Conservation (phyloP, 2,329 filamentous ascomycete genomes). For the Ceratocystis variospora region DNA sequence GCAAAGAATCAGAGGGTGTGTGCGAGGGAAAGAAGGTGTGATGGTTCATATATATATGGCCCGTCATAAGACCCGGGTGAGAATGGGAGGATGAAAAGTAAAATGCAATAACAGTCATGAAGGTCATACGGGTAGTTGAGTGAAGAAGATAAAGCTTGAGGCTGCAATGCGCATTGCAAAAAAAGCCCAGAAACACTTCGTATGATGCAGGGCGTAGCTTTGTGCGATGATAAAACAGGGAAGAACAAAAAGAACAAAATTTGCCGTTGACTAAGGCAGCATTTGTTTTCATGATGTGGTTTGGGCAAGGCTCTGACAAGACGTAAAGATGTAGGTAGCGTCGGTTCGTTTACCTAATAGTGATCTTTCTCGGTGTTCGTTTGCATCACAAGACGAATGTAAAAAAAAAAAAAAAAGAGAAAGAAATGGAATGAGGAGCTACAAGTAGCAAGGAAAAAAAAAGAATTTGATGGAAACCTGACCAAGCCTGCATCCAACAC, state of each 20-base stretch:
- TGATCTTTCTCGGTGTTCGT: not conserved
- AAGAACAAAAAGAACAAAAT: too few species aligned
- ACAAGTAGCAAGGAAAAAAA: conserved; percentile 7
- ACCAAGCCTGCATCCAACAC: conserved; percentile 9
- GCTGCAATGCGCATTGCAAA: too few species aligned
- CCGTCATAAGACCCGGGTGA: too few species aligned
- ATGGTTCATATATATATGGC: not conserved
- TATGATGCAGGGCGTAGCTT: too few species aligned
- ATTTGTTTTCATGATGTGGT: too few species aligned
- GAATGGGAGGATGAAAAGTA: not conserved
- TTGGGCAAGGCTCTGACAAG: too few species aligned
- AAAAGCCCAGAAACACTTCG: too few species aligned
- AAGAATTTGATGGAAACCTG: conserved; percentile 8
- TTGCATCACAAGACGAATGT: not conserved
- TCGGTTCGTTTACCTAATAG: not conserved
- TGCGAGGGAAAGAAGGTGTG: not conserved
- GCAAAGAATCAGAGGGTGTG: not conserved
- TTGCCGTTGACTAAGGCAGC: too few species aligned
- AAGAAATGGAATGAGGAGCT: not conserved
- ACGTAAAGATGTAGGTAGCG: not conserved
- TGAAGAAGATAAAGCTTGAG: not conserved
- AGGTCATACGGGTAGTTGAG: not conserved
- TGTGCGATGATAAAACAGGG: too few species aligned
- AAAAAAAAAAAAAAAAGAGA: not conserved
- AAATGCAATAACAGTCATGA: not conserved